These are phyloP conservation scores for Calonectria fujianensis DNA, from an alignment of 2,329 filamentous ascomycete species.

Conservation along the genomic window DNA sequence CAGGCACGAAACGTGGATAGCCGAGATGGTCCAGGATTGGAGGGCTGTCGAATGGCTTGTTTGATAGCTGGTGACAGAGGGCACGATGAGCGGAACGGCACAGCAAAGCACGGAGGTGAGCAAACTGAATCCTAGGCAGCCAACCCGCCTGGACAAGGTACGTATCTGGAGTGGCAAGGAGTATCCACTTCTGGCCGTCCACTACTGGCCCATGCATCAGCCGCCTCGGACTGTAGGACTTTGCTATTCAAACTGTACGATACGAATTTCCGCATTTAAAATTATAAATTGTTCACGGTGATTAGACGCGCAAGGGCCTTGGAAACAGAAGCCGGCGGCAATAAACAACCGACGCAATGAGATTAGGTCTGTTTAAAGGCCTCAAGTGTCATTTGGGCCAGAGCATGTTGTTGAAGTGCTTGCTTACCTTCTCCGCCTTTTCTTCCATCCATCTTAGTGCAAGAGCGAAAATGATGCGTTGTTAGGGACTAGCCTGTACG, in stretches of 20 bases:
- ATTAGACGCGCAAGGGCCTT: not conserved
- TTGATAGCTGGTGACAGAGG: conserved; percentile 17
- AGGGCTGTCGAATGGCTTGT: conserved; percentile 16
- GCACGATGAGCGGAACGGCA: conserved; percentile 1
- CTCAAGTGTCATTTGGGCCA: not conserved
- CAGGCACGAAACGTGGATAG: not conserved
- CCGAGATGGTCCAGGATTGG: conserved; percentile 15
- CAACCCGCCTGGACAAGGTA: conserved; percentile 12
- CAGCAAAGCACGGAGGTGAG: conserved; percentile 10
- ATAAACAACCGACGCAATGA: not conserved
- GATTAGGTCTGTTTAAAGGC: too few relatives aligned
- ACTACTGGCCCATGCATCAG: not conserved
- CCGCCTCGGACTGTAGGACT: not conserved
- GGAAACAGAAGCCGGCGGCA: not conserved
- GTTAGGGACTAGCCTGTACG: not conserved
- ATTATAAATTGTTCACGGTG: not conserved
- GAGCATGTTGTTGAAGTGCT: not conserved
- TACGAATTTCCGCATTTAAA: conserved; percentile 4
- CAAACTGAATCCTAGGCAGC: conserved; percentile 23
- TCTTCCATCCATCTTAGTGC: not conserved
- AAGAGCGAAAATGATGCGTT: conserved; percentile 1
- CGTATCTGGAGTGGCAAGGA: conserved; percentile 12
- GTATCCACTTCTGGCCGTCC: conserved; percentile 6
- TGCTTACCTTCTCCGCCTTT: not conserved
- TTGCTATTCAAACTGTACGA: conserved; percentile 13